These are phyloP conservation scores for Eucalyptus cloeziana DNA, from an alignment of 345 rosid species.

Conservation along the genomic window DNA sequence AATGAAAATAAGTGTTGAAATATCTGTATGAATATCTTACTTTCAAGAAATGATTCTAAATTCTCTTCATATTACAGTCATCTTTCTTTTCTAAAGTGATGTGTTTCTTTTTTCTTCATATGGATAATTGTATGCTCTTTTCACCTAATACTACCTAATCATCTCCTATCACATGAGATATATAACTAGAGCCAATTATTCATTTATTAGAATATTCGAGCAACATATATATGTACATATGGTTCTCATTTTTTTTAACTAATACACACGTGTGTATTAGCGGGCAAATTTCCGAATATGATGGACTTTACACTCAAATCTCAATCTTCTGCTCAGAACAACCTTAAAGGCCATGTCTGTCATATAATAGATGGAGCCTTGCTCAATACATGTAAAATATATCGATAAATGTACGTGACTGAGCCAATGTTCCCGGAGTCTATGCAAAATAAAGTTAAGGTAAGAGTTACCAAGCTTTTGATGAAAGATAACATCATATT, in stretches of 20 bases:
- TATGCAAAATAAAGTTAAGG: no score
- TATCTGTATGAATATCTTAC: fast-evolving
- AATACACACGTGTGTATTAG: no score
- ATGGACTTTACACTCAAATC: no score
- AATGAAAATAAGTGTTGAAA: neutral
- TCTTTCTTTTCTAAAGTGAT: neutral
- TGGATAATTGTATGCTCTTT: neutral
- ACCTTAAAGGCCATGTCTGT: no score
- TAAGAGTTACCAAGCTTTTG: no score
- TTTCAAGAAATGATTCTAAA: neutral
- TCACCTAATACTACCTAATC: neutral
- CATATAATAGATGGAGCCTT: no score
- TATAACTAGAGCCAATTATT: neutral
- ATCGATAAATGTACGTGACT: no score
- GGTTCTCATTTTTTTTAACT: no score
- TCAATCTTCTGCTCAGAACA: no score
- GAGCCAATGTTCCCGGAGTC: neutral
- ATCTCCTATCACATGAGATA: neutral
- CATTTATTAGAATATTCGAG: neutral
- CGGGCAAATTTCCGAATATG: neutral
- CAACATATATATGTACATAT: neutral
- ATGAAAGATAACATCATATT: no score
- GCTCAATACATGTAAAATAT: no score
- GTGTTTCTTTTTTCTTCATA: neutral
- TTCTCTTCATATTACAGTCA: fast-evolving